phyloP scores from a whole-genome alignment of 176 grass and related monocot species.

The Cocos nucifera region DNA sequence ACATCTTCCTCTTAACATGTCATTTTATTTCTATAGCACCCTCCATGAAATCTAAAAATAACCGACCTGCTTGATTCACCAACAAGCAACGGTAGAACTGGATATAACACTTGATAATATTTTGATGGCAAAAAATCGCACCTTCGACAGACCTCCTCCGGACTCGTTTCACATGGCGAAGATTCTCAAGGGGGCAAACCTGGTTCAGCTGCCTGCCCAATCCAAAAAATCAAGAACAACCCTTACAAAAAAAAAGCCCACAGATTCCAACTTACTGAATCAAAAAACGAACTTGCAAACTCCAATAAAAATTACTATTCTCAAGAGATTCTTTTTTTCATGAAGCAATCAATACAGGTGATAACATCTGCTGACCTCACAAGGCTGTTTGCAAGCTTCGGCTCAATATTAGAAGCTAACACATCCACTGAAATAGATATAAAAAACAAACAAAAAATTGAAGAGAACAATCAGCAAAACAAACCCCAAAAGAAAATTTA shows the following conservation, averaged over 20 bases:
- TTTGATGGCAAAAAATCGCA: not conserved
- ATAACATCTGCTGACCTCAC: constrained; percentile 11
- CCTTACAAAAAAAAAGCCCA: too few species aligned
- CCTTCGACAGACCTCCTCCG: constrained; percentile 24
- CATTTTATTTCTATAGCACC: too few species aligned
- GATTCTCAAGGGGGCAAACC: constrained; percentile 31
- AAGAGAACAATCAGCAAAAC: not conserved
- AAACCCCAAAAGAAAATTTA: too few species aligned
- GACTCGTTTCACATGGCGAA: constrained; percentile 42
- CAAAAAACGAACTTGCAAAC: too few species aligned
- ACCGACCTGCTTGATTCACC: too few species aligned
- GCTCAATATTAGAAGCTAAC: constrained; percentile 24
- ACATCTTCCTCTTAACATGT: too few species aligned
- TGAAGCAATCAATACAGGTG: too few species aligned
- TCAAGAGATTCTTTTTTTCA: not conserved
- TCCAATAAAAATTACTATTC: not conserved
- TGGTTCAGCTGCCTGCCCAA: constrained; percentile 40
- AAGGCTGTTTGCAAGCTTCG: constrained; percentile 21
- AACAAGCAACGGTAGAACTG: too few species aligned
- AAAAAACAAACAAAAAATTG: not conserved
- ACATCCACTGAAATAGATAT: constrained; percentile 21
- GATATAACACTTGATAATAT: too few species aligned
- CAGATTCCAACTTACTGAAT: too few species aligned
- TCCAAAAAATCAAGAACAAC: not conserved
- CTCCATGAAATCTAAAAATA: too few species aligned